Base-by-base conservation (phyloP, 306 rosid species). In the Psophocarpus tetragonolobus region DNA sequence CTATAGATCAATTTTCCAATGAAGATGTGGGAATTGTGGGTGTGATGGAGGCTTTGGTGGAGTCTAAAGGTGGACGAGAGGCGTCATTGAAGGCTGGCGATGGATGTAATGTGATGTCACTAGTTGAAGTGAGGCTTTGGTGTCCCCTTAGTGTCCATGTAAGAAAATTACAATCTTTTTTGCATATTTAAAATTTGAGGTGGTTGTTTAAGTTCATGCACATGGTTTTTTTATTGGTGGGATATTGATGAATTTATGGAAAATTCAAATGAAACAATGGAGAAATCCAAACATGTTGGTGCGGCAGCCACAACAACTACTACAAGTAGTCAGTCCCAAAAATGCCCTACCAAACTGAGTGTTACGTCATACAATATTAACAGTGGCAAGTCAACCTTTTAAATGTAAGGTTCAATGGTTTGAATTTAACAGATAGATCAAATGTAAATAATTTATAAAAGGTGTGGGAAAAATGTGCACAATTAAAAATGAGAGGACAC, bases 101-200 rank as follows among this genome's bases (percentile, higher is more conserved):
- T 47, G 89, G 21, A 1, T 78, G 88, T 20, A 95, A 88, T 73
- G 93, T 75, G 45, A 51, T 75, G 20, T 73, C 51, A 38, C 84
- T 76, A 7, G 77, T 35, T 0, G 90, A 86, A 79, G 70, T 7
- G 88, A 83, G 75, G 90, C 83, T 48, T 76, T 91, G 86, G 86
- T 72, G 83, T 61, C 94, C 44, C 85, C 92, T 54, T 87, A 76
- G 75, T 83, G 85, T 76, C 41, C 66, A 87, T 93, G 98, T 89
- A 71, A 36, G 18, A 23, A 65, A 78, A 27, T 71, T 18, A 1
- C 9, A 15, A 63, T 0, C 57, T 62, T 80, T 75, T 61, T 63
- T 36, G 11, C 54, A 11, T 30, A 38, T 26, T 29, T 29, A 50
- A 67, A n/a, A 30, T 3, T 20, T 50, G 79, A 69, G 73, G 23